A percentile compares a stretch with the other conserved stretches of the same genome.
Evolutionary conservation across 345 rosid species (phyloP).

Genomic region (Euphorbia tirucalli): DNA sequence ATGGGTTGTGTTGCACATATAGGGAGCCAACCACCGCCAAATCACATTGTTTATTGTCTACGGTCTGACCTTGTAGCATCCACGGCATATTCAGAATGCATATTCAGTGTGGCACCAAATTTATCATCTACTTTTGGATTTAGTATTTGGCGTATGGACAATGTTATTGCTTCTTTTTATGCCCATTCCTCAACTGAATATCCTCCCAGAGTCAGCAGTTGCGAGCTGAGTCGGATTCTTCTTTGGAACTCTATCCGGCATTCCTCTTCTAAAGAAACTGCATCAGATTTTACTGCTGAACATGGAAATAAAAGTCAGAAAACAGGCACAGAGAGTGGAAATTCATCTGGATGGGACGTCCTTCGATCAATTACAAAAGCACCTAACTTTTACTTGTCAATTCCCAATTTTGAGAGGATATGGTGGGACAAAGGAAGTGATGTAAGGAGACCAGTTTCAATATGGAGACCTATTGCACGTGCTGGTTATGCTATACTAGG

Average conservation of each 20-base stretch:
- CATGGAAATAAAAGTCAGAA: slow-evolving; percentile 38
- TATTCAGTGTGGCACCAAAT: slow-evolving; percentile 50
- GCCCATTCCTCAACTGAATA: slow-evolving; percentile 62
- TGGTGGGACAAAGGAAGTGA: slow-evolving; percentile 99
- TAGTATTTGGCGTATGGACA: slow-evolving; percentile 93
- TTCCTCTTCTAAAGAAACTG: slow-evolving; percentile 39
- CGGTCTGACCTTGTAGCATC: slow-evolving; percentile 96
- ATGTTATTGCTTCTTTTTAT: slow-evolving; percentile 85
- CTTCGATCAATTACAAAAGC: slow-evolving; percentile 71
- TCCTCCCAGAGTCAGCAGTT: slow-evolving; percentile 54
- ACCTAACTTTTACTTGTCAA: slow-evolving; percentile 60
- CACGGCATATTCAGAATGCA: slow-evolving; percentile 78
- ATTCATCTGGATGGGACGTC: slow-evolving; percentile 83
- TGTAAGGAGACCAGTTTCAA: slow-evolving; percentile 76
- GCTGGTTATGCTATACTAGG: slow-evolving; percentile 77
- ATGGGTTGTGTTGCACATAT: slow-evolving; percentile 86
- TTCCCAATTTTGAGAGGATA: slow-evolving; percentile 90
- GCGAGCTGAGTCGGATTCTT: slow-evolving; percentile 73
- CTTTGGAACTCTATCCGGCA: slow-evolving; percentile 64
- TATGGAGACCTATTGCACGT: slow-evolving; percentile 88
- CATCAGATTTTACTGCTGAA: slow-evolving; percentile 33
- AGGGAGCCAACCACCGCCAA: slow-evolving; percentile 80
- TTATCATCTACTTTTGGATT: slow-evolving; percentile 59
- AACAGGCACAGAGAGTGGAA: slow-evolving; percentile 43
- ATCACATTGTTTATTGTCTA: slow-evolving; percentile 80